Evolutionary conservation across 2,329 filamentous ascomycete species (phyloP).

Genomic region (Sporothrix humicola): DNA sequence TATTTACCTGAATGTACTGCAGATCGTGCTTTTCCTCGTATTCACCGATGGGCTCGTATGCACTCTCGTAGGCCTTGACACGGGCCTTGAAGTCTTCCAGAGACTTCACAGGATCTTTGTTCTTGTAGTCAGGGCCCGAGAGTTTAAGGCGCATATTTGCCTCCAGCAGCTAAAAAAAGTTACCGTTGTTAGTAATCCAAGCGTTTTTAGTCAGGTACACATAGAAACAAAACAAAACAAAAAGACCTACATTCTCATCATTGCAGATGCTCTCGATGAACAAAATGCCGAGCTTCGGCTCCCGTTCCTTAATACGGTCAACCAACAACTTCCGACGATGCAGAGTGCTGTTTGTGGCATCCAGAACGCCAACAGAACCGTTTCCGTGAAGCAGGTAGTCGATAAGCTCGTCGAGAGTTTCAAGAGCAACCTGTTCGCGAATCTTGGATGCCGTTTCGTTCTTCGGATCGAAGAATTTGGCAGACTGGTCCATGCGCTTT

Average conservation of each 20-base stretch:
- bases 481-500: slow-evolving; percentile 80
- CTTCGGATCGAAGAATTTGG: slow-evolving; percentile 89
- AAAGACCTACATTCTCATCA: slow-evolving; percentile 65
- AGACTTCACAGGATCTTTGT: slow-evolving; percentile 85
- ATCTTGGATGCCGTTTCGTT: slow-evolving; percentile 83
- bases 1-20: slow-evolving; percentile 80
- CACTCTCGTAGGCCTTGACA: slow-evolving; percentile 90
- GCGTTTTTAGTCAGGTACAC: not conserved
- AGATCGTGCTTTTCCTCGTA: slow-evolving; percentile 90
- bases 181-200: slow-evolving; percentile 6
- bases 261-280: slow-evolving; percentile 96
- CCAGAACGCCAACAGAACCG: slow-evolving; percentile 91
- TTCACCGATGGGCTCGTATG: slow-evolving; percentile 86
- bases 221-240: too few species aligned
- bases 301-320: slow-evolving; percentile 78
- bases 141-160: slow-evolving; percentile 98
- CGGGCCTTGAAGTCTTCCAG: slow-evolving; percentile 91
- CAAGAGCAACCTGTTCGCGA: slow-evolving; percentile 88
- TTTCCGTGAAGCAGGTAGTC: slow-evolving; percentile 83
- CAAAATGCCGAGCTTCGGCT: slow-evolving; percentile 86
- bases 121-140: slow-evolving; percentile 92
- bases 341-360: slow-evolving; percentile 96
- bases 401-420: slow-evolving; percentile 88
- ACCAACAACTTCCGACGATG: slow-evolving; percentile 83
- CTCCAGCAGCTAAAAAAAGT: slow-evolving; percentile 69